Evolutionary conservation across 345 rosid species (phyloP).

Genomic region (Anacardium occidentale): DNA sequence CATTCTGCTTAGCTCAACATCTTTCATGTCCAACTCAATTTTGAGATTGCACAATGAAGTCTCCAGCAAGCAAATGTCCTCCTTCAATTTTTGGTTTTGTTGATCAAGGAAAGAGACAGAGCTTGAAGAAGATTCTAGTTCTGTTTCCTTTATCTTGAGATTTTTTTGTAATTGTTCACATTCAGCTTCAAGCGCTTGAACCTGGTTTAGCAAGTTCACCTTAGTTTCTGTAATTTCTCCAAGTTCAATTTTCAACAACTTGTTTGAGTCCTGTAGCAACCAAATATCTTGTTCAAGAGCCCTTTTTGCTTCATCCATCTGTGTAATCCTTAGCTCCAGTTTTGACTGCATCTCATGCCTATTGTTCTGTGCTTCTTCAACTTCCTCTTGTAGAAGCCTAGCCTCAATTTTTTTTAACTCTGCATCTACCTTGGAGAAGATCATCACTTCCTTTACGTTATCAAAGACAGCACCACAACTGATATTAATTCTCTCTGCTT

Average conservation of each 20-base stretch:
- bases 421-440: slow-evolving; percentile 46
- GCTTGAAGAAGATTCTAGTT: slow-evolving; percentile 29
- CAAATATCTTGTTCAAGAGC: slow-evolving; percentile 30
- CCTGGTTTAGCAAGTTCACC: slow-evolving; percentile 28
- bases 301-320: slow-evolving; percentile 39
- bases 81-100: slow-evolving; percentile 32
- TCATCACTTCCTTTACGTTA: slow-evolving; percentile 45
- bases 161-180: slow-evolving; percentile 23
- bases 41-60: slow-evolving; percentile 25
- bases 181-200: slow-evolving; percentile 43
- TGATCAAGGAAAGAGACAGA: slow-evolving; percentile 24
- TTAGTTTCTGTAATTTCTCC: slow-evolving; percentile 27
- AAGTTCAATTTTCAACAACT: slow-evolving; percentile 31
- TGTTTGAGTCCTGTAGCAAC: slow-evolving; percentile 35
- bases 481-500: slow-evolving; percentile 33
- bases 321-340: slow-evolving; percentile 33
- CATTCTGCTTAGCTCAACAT: slow-evolving; percentile 29
- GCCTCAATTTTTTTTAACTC: slow-evolving; percentile 47
- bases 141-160: slow-evolving; percentile 38
- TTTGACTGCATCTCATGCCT: slow-evolving; percentile 34
- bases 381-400: slow-evolving; percentile 33
- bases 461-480: slow-evolving; percentile 41
- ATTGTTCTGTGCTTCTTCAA: slow-evolving; percentile 37
- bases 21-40: slow-evolving; percentile 31
- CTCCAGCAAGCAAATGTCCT: slow-evolving; percentile 30